Percentiles rank a stretch among this genome's conserved stretches.
These are phyloP conservation scores for Acanthamoeba royreba DNA, from an alignment of 208 protist species.

Conservation along the genomic window DNA sequence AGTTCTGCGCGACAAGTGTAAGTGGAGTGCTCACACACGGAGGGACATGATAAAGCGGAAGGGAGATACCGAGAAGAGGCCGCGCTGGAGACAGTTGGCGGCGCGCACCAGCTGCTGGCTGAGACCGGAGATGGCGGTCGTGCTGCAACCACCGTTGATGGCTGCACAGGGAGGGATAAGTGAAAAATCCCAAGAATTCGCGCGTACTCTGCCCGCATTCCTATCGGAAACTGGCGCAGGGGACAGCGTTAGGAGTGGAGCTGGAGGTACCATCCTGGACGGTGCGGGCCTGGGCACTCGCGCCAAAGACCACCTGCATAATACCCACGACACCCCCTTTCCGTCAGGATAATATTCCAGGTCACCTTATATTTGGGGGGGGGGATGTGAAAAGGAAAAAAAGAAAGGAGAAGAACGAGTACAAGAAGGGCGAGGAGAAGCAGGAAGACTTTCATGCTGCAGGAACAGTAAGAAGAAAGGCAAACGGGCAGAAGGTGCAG, in stretches of 20 bases:
- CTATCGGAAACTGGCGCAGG: background rate
- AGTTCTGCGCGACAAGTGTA: background rate
- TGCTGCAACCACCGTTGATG: background rate
- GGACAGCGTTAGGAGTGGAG: background rate
- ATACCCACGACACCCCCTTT: too few relatives aligned
- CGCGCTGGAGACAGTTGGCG: background rate
- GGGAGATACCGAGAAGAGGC: background rate
- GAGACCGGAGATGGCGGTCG: background rate
- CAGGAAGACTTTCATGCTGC: too few relatives aligned
- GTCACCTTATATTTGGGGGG: background rate
- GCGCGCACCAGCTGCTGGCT: background rate
- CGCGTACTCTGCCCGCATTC: background rate
- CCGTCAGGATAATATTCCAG: too few relatives aligned
- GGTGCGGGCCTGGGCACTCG: background rate
- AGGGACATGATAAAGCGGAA: background rate
- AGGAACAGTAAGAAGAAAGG: too few relatives aligned
- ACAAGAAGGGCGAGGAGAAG: background rate
- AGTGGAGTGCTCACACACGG: background rate
- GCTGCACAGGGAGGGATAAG: background rate
- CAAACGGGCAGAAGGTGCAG: too few relatives aligned
- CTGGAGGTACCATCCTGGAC: background rate
- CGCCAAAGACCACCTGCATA: background rate
- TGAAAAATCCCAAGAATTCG: background rate
- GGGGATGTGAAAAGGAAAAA: background rate
- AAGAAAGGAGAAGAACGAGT: background rate